Conservation (phyloP, 2,329 filamentous ascomycete genomes). For the Botrytis pseudocinerea region DNA sequence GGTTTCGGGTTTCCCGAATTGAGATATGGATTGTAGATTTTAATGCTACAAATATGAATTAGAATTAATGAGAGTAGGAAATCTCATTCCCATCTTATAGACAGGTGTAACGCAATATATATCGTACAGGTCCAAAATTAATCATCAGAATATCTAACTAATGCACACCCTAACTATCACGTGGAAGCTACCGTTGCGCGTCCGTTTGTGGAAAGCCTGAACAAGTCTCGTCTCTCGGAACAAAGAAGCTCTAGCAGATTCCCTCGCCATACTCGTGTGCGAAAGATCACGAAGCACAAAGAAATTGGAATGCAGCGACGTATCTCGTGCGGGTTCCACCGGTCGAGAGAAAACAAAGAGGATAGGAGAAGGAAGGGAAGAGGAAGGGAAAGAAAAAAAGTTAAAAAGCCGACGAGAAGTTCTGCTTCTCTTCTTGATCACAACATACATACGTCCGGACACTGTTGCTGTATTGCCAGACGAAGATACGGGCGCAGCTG, state of each 20-base stretch:
- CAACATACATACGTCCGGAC: not conserved
- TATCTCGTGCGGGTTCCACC: not conserved
- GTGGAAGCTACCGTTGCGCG: not conserved
- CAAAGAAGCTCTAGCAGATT: not conserved
- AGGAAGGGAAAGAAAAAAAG: not conserved
- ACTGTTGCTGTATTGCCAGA: not conserved
- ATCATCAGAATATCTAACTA: not conserved
- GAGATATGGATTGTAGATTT: not conserved
- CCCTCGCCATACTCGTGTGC: not conserved
- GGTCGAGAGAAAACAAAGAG: conserved; percentile 4
- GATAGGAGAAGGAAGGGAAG: not conserved
- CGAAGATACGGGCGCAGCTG: not conserved
- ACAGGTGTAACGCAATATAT: not conserved
- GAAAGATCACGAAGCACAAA: not conserved
- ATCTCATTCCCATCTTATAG: not conserved
- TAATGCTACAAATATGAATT: not conserved
- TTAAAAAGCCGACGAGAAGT: not conserved
- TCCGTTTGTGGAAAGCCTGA: not conserved
- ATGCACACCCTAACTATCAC: not conserved
- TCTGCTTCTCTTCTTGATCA: not conserved
- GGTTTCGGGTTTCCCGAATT: not conserved
- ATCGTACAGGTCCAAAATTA: not conserved
- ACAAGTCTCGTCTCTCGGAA: not conserved
- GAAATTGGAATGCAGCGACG: conserved; percentile 3
- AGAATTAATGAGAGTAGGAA: not conserved